Evolutionary conservation across 1,284 basidiomycete species (phyloP).

Genomic region (Heterobasidion irregulare): DNA sequence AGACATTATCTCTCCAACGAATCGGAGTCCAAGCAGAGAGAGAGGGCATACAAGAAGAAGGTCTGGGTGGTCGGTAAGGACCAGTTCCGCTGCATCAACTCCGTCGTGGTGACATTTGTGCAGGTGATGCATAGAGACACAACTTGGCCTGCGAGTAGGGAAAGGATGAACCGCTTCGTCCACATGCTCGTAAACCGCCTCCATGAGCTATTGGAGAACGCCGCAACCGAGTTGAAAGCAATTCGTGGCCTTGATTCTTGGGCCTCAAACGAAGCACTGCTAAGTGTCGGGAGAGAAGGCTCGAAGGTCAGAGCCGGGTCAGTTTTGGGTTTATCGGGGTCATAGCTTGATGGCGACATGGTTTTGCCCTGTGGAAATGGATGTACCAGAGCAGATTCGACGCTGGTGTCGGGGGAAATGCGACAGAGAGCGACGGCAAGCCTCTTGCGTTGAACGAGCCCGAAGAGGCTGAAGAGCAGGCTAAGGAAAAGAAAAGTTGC

Average conservation of each 20-base stretch:
- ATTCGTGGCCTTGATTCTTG: conserved; percentile 37
- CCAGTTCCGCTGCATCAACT: conserved; percentile 65
- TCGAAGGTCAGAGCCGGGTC: neutral
- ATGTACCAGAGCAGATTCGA: neutral
- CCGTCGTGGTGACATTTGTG: conserved; percentile 77
- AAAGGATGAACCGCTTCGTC: conserved; percentile 62
- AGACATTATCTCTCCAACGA: too few species aligned
- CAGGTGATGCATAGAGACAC: conserved; percentile 81
- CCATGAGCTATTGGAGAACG: conserved; percentile 43
- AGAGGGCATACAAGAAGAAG: conserved; percentile 60
- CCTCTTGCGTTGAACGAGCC: neutral
- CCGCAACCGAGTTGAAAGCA: conserved; percentile 46
- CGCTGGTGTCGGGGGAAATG: neutral
- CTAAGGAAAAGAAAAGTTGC: neutral
- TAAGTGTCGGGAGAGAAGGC: neutral
- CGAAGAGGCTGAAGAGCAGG: neutral
- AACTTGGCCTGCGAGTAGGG: conserved; percentile 69
- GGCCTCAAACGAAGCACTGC: conserved; percentile 1
- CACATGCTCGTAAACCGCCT: conserved; percentile 62
- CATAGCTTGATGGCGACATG: neutral
- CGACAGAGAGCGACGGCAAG: neutral
- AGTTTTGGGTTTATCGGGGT: conserved; percentile 8
- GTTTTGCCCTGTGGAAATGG: neutral
- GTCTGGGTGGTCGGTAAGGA: conserved; percentile 72
- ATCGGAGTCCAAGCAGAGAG: too few species aligned